phyloP scores from a whole-genome alignment of 345 rosid species.

The Camelina neglecta region DNA sequence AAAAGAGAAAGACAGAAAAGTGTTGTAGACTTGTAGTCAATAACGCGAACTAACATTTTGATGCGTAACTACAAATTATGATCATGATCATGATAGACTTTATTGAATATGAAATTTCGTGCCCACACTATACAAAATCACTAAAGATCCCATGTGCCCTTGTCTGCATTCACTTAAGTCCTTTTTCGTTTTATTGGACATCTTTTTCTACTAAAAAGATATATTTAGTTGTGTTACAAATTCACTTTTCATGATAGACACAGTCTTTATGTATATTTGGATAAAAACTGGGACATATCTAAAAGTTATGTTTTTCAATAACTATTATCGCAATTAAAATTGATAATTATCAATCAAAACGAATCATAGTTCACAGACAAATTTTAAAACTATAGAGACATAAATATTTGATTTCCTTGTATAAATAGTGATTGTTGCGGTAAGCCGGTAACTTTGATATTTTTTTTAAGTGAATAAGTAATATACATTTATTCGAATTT shows the following conservation, averaged over 20 bases:
- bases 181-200: slow-evolving; percentile 35
- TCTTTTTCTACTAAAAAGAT: slow-evolving; percentile 14
- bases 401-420: neutral
- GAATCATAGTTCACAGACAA: neutral
- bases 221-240: slow-evolving; percentile 18
- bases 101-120: slow-evolving; percentile 38
- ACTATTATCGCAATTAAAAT: neutral
- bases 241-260: slow-evolving; percentile 37
- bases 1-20: slow-evolving; percentile 9
- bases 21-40: slow-evolving; percentile 29
- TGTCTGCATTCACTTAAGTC: slow-evolving; percentile 40
- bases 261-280: slow-evolving; percentile 15
- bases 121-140: slow-evolving; percentile 41
- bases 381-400: neutral
- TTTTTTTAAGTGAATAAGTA: neutral
- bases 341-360: neutral
- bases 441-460: neutral
- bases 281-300: slow-evolving; percentile 17
- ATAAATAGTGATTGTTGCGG: neutral
- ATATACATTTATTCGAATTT: neutral
- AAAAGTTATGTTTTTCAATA: neutral
- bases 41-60: slow-evolving; percentile 20
- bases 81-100: slow-evolving; percentile 31
- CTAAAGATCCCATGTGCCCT: slow-evolving; percentile 44
- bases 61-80: slow-evolving; percentile 24